Evolutionary conservation across 495 filamentous ascomycete species (phyloP).

Genomic region (Hyaloscypha bicolor): DNA sequence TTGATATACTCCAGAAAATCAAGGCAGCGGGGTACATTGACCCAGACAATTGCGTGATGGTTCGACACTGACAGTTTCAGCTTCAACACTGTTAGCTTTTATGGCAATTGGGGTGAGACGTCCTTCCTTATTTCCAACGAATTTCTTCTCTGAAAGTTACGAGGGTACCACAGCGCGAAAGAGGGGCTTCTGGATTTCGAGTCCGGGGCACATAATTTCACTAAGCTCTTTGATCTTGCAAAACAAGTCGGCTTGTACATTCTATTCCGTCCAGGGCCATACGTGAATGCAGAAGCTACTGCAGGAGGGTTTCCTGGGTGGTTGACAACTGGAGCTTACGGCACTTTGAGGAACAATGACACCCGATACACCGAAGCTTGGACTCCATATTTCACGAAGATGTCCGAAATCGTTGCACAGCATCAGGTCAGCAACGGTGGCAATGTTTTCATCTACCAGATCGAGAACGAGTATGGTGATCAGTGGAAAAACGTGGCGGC

Average conservation of each 20-base stretch:
- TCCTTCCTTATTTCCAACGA: conserved; percentile 4
- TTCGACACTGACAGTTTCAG: neutral
- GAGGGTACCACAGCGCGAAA: conserved; percentile 48
- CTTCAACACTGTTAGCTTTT: conserved; percentile 57
- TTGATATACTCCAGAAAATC: conserved; percentile 64
- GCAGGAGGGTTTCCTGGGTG: conserved; percentile 63
- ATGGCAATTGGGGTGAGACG: conserved; percentile 52
- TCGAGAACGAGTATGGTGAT: conserved; percentile 64
- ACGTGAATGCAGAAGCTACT: conserved; percentile 59
- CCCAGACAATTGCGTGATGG: conserved; percentile 37
- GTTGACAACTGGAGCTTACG: conserved; percentile 64
- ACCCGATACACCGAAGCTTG: conserved; percentile 57
- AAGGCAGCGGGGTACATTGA: conserved; percentile 53
- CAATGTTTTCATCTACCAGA: conserved; percentile 57
- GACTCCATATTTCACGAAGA: conserved; percentile 51
- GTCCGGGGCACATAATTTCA: conserved; percentile 55
- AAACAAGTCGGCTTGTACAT: conserved; percentile 60
- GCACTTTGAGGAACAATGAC: conserved; percentile 58
- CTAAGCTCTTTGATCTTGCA: conserved; percentile 56
- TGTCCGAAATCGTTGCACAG: conserved; percentile 50
- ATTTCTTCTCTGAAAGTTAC: conserved; percentile 43
- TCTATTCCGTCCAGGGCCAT: conserved; percentile 60
- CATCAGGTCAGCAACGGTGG: conserved; percentile 60
- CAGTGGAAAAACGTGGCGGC: conserved; percentile 51
- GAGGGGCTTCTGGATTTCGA: conserved; percentile 57